A percentile compares a stretch with the other conserved stretches of the same genome.
These are phyloP conservation scores for Cladosporium oxysporum DNA, from an alignment of 2,329 filamentous ascomycete species.

Conservation along the genomic window DNA sequence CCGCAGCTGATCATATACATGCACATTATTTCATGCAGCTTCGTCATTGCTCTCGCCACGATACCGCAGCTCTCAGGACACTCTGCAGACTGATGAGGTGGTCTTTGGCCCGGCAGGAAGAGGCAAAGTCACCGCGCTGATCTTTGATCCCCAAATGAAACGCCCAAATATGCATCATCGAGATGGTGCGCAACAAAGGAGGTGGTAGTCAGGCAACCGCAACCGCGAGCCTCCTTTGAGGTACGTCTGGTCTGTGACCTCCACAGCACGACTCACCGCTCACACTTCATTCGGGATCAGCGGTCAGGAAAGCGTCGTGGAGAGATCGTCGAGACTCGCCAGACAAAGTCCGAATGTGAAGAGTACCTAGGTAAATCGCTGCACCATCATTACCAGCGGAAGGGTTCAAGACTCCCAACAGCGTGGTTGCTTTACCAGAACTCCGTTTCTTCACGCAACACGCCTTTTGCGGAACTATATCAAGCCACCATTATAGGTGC, in stretches of 20 bases:
- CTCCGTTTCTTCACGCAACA: neutral
- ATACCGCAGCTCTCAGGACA: neutral
- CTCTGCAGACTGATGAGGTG: neutral
- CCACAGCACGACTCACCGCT: neutral
- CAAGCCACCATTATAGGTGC: constrained; percentile 1
- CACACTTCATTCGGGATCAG: neutral
- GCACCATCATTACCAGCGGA: neutral
- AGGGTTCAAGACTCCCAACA: neutral
- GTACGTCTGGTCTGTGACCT: neutral
- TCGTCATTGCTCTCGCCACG: neutral
- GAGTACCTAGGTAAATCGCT: neutral
- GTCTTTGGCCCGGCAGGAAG: neutral
- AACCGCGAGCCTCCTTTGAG: neutral
- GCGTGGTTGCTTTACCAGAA: neutral
- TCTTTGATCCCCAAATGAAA: neutral
- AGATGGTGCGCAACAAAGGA: neutral
- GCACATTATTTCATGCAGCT: neutral
- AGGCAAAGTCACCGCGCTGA: neutral
- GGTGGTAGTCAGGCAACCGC: neutral
- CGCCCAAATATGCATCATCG: neutral
- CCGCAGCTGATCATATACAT: neutral
- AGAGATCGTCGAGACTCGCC: neutral
- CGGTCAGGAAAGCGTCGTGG: neutral
- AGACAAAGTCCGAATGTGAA: neutral
- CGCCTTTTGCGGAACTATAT: neutral